Evolutionary conservation across 148 eudicot species (phyloP), one percentile per base, ranked within the genome.

Genomic region (Chenopodium suecicum): DNA sequence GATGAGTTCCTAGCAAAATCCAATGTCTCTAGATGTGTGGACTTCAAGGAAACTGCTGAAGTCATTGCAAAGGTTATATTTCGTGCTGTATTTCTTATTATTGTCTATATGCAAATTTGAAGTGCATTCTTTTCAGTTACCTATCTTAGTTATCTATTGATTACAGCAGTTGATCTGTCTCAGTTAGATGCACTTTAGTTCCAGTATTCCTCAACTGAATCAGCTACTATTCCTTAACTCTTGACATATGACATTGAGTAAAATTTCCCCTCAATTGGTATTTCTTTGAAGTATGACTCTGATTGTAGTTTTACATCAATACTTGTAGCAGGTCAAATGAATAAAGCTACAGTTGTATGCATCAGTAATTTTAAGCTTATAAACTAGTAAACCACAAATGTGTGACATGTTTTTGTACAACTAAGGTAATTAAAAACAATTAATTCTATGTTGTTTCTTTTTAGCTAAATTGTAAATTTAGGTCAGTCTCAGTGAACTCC

Each of bases 1-100:
- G 99, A 96, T 46, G 98, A 96, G 84, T 94, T 96, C 81, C 88
- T 96, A 37, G 98, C 99, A 11, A 96, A 96, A 86, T 96, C 98
- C 29, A 92, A 89, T 80, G 94, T 96, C 72, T 90, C 99, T 16
- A 92, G 98, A 82, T 96, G 99, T 83, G 98, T 96, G 76, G 98
- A 96, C 85, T 96, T 96, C 83, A 94, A 88, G 85, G 98, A 96
- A 84, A 96, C 98, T 14, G 97, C 99, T 87, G 99, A 96, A 84
- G 99, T 94, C 27, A 96, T 96, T 79, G 99, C 99, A 5, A 96
- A 96, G 98, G 99, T 96, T 20, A 76, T 44, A 3, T 32, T 23
- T 16, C 68, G 63, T 34, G 63, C 27, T 52, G 4, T 48, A 71
- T 64, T 52, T 76, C 34, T 34, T 17, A 50, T 34, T 74, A 22